Conservation (phyloP, 306 rosid species). For the Leucaena leucocephala region DNA sequence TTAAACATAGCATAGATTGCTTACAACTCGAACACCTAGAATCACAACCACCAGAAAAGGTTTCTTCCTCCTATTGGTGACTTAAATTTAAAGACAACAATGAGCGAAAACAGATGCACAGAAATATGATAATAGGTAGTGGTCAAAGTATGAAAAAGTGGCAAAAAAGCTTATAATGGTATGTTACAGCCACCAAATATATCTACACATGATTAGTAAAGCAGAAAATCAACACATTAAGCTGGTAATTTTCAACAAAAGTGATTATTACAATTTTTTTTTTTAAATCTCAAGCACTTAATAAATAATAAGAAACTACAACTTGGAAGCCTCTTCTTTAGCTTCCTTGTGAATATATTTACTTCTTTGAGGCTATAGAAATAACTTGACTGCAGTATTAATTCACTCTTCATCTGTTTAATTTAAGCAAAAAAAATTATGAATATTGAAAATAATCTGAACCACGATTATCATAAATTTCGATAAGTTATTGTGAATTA, state of each 20-base stretch:
- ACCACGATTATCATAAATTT: not conserved
- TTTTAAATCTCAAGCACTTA: not conserved
- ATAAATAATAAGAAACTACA: not conserved
- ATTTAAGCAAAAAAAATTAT: too few relatives aligned
- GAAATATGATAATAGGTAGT: not conserved
- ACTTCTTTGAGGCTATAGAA: not conserved
- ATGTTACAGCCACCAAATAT: not conserved
- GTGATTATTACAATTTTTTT: not conserved
- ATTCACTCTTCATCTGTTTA: not conserved
- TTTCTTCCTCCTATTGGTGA: not conserved
- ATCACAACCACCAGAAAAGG: not conserved
- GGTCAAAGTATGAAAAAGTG: not conserved
- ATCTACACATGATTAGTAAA: conserved; percentile 12
- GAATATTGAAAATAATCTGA: not conserved
- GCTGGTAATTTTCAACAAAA: not conserved
- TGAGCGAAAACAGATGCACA: not conserved
- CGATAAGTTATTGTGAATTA: too few relatives aligned
- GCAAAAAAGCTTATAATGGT: not conserved
- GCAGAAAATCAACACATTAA: not conserved
- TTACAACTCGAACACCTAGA: not conserved
- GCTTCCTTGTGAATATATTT: not conserved
- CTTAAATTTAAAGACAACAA: not conserved
- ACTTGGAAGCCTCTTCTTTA: not conserved
- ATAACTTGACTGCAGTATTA: not conserved
- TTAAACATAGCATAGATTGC: conserved; percentile 2